Conservation (phyloP, 768 basidiomycete species). For the Boletus pseudopeckii region DNA sequence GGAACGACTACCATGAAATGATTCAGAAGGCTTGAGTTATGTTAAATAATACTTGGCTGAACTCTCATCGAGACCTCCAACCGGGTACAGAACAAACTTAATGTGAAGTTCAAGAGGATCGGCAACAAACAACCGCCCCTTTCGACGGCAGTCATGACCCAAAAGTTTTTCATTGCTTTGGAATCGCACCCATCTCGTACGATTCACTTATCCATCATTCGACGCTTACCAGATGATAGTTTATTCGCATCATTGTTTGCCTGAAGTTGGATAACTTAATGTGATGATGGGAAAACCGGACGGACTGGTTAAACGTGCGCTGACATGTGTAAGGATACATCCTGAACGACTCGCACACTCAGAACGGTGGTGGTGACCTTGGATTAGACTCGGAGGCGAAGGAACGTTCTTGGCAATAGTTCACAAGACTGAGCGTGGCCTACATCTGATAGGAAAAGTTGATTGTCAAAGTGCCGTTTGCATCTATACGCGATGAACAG, state of each 20-base stretch:
- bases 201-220: background rate
- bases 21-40: too few relatives aligned
- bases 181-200: background rate
- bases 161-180: background rate
- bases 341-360: background rate
- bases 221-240: background rate
- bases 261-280: background rate
- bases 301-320: background rate
- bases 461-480: background rate
- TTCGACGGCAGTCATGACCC: background rate
- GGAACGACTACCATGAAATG: too few relatives aligned
- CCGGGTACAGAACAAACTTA: too few relatives aligned
- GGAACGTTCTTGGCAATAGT: background rate
- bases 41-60: too few relatives aligned
- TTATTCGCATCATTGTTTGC: background rate
- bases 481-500: background rate
- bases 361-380: background rate
- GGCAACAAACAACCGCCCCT: too few relatives aligned
- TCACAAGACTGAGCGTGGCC: background rate
- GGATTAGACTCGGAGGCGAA: background rate
- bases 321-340: background rate
- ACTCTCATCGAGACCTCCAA: too few relatives aligned
- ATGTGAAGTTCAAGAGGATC: too few relatives aligned
- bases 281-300: background rate
- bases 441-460: background rate